A percentile compares a stretch with the other conserved stretches of the same genome.
Conservation (phyloP, 495 filamentous ascomycete genomes). For the Neurospora tetraspora region DNA sequence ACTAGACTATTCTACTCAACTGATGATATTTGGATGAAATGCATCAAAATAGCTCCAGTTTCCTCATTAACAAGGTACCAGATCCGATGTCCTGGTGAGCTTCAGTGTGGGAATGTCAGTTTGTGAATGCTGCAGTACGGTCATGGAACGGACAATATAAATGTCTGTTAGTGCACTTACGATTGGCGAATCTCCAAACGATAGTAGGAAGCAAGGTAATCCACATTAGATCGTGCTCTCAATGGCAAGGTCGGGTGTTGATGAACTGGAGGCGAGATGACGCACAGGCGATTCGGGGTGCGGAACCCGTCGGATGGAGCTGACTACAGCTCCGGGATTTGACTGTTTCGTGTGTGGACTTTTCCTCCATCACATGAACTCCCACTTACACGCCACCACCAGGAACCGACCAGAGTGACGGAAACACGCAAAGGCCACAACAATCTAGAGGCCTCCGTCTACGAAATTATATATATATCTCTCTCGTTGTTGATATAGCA, state of each 20-base stretch:
- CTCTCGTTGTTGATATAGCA: neutral
- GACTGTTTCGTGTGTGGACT: neutral
- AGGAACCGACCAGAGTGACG: neutral
- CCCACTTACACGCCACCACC: neutral
- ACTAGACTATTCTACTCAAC: conserved; percentile 11
- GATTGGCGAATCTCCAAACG: neutral
- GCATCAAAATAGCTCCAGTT: neutral
- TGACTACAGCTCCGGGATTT: neutral
- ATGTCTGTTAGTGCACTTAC: neutral
- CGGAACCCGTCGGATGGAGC: neutral
- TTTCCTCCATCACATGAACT: neutral
- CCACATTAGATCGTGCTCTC: neutral
- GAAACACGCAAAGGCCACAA: neutral
- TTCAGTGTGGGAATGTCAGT: neutral
- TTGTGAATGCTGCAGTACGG: neutral
- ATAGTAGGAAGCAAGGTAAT: neutral
- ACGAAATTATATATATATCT: neutral
- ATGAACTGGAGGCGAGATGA: neutral
- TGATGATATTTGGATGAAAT: neutral
- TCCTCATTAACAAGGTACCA: neutral
- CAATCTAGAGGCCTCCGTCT: neutral
- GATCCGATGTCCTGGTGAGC: neutral
- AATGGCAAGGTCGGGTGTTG: neutral
- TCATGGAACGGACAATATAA: neutral
- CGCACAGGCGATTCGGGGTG: neutral